Percentiles rank a stretch among this genome's conserved stretches.
Evolutionary conservation across 176 grass and related monocot species (phyloP).

Genomic region (Aegilops bicornis): DNA sequence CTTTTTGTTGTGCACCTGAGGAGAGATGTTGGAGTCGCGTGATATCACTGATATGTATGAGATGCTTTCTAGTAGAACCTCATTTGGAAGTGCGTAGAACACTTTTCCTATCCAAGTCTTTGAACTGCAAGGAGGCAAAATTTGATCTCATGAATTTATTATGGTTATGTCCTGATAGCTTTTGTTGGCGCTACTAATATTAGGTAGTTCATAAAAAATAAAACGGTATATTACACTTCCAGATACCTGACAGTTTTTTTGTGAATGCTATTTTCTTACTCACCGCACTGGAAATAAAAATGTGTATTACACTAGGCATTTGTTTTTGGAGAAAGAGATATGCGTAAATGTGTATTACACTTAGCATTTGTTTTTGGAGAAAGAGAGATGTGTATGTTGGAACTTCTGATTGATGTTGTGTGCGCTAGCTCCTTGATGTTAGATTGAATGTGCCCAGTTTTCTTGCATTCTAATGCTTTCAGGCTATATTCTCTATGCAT

Average conservation of each 20-base stretch:
- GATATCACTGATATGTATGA: not conserved
- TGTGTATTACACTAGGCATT: not conserved
- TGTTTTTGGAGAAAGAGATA: not conserved
- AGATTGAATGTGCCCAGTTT: not conserved
- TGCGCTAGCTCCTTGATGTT: not conserved
- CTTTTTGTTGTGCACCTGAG: not conserved
- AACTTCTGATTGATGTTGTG: slow-evolving; percentile 5
- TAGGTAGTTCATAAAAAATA: not conserved
- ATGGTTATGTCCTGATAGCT: not conserved
- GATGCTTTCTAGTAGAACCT: not conserved
- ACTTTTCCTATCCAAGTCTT: not conserved
- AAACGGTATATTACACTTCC: not conserved
- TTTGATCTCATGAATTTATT: not conserved
- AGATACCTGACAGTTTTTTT: not conserved
- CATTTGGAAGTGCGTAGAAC: not conserved
- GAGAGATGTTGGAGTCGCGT: not conserved
- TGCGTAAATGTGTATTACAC: not conserved
- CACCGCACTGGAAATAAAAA: not conserved
- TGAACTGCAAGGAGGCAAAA: not conserved
- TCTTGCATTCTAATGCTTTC: not conserved
- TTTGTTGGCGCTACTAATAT: not conserved
- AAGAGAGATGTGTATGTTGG: not conserved
- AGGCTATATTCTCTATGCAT: not conserved
- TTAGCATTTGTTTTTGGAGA: not conserved
- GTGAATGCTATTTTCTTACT: not conserved